A percentile compares a stretch with the other conserved stretches of the same genome.
phyloP scores from a whole-genome alignment of 2,329 filamentous ascomycete species.

The Colletotrichum sp. region DNA sequence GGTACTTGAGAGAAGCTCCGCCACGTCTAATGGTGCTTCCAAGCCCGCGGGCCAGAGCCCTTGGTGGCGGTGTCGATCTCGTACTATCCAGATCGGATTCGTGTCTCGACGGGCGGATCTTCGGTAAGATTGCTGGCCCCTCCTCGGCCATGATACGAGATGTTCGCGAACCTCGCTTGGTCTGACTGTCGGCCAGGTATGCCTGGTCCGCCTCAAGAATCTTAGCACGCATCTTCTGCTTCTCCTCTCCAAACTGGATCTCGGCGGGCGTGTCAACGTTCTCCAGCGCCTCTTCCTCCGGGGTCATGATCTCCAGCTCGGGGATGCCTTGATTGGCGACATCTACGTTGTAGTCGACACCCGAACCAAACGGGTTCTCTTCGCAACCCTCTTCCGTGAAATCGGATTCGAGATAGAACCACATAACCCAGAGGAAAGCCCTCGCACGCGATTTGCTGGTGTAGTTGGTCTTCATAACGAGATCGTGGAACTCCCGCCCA shows the following conservation, averaged over 20 bases:
- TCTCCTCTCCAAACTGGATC: constrained; percentile 72
- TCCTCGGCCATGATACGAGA: constrained; percentile 51
- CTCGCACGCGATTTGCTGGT: constrained; percentile 83
- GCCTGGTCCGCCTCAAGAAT: constrained; percentile 80
- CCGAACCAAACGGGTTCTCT: constrained; percentile 86
- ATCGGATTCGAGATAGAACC: constrained; percentile 98
- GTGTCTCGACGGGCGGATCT: constrained; percentile 68
- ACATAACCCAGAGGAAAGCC: constrained; percentile 97
- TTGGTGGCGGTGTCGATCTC: constrained; percentile 47
- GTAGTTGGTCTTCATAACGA: constrained; percentile 88
- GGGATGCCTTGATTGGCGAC: constrained; percentile 75
- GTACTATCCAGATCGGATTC: constrained; percentile 53
- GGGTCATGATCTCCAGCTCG: constrained; percentile 66
- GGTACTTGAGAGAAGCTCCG: constrained; percentile 60
- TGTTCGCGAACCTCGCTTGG: constrained; percentile 56
- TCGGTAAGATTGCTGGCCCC: constrained; percentile 63
- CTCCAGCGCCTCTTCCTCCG: constrained; percentile 69
- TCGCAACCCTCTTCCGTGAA: constrained; percentile 87
- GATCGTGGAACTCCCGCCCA: constrained; percentile 89
- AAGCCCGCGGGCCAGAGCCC: constrained; percentile 30
- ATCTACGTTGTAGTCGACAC: constrained; percentile 68
- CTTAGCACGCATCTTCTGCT: constrained; percentile 75
- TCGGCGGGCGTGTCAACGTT: constrained; percentile 78
- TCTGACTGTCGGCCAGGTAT: constrained; percentile 66
- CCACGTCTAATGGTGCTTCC: constrained; percentile 36